Evolutionary conservation across 306 rosid genomes (phyloP), one percentile per base, ranked within the genome.

Genomic region (Abrus pulchellus): DNA sequence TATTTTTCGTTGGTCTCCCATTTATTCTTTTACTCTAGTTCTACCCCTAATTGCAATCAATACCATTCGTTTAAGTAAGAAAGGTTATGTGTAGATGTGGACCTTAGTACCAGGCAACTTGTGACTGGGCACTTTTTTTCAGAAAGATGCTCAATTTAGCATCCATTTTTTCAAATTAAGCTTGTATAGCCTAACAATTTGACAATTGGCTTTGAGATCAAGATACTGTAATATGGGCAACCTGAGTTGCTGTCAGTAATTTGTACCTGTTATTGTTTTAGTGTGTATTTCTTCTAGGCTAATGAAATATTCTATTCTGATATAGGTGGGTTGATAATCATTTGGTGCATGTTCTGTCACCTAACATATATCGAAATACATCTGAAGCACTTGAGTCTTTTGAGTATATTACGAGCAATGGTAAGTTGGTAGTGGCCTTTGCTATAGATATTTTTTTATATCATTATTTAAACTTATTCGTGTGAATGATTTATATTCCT

Each of bases 291-390:
- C 56, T 55, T 8, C 40, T 63, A 72, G 67, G 56, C 83, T 82
- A 70, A 60, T 86, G 83, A 29, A 74, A 78, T 74, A 52, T 3
- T 55, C 27, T 43, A 36, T 74, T 83, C 3, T 74, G 77, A 48
- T 84, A 34, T 80, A 94, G 98, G 89, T 94, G 98, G 98, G 98
- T 94, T 68, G 98, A 94, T 85, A 90, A 82, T 86, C 97, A 92
- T 85, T 81, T 94, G 90, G 98, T 92, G 65, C 98, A 94, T 81
- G 86, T 94, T 75, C 87, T 94, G 71, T 94, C 98, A 53, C 98
- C 98, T 32, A 94, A 94, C 80, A 92, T 94, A 74, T 94, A 90
- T 80, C 92, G 97, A 83, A 94, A 89, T 83, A 83, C 97, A 63
- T 85, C 94, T 14, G 97, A 94, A 85, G 98, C 97, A 13, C 98